These are phyloP conservation scores for Yarrowia yakushimensis DNA, from an alignment of 805 yeast genomes.

Conservation along the genomic window DNA sequence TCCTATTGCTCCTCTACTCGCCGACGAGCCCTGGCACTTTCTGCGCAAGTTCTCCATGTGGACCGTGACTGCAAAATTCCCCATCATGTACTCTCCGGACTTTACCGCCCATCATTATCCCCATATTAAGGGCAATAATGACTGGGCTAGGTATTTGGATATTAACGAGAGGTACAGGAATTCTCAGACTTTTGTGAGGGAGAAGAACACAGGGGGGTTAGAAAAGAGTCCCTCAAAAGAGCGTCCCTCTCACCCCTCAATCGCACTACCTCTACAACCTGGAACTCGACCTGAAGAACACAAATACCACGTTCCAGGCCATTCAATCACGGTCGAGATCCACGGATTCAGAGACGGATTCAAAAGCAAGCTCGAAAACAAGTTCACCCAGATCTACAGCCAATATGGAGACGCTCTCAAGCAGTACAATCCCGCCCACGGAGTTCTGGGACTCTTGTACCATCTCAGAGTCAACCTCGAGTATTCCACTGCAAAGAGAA, in stretches of 20 bases:
- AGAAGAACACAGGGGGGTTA: too few species aligned
- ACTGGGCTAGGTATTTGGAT: conserved; percentile 48
- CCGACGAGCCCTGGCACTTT: conserved; percentile 41
- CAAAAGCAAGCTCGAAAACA: not conserved
- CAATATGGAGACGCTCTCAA: not conserved
- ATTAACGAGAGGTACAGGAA: conserved; percentile 47
- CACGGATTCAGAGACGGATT: not conserved
- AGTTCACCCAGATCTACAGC: not conserved
- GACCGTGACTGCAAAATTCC: conserved; percentile 41
- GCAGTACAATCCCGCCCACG: not conserved
- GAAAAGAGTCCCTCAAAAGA: too few species aligned
- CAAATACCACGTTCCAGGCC: not conserved
- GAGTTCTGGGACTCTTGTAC: not conserved
- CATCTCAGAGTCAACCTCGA: conserved; percentile 13
- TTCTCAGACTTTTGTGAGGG: too few species aligned
- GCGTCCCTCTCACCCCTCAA: not conserved
- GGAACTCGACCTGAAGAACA: not conserved
- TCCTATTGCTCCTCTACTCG: conserved; percentile 56
- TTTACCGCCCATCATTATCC: conserved; percentile 10
- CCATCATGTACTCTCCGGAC: conserved; percentile 28
- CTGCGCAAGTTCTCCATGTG: conserved; percentile 38
- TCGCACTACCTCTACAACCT: not conserved
- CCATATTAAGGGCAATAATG: conserved; percentile 16
- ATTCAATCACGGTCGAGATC: not conserved
- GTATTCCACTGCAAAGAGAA: not conserved